phyloP scores from a whole-genome alignment of 306 rosid genomes.

The Hippophae gyantsensis region DNA sequence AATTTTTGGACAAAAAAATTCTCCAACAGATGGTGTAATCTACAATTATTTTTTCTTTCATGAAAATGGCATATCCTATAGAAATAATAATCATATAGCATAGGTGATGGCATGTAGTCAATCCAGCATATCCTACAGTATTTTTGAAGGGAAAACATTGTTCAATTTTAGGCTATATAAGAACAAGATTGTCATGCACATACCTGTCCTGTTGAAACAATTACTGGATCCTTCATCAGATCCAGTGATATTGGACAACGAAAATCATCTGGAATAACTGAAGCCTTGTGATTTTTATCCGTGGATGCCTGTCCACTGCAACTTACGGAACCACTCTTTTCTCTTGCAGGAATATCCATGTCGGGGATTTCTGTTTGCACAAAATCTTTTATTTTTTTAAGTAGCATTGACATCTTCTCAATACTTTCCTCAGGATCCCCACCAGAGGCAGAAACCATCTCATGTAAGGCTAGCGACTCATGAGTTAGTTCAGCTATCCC shows the following conservation, averaged over 20 bases:
- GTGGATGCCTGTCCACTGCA: conserved; percentile 35
- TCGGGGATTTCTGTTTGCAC: conserved; percentile 70
- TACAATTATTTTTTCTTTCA: no score
- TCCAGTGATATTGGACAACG: conserved; percentile 95
- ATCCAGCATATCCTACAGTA: no score
- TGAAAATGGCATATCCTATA: no score
- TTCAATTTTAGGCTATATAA: conserved; percentile 10
- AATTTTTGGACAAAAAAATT: conserved; percentile 15
- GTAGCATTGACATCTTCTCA: conserved; percentile 73
- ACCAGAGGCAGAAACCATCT: conserved; percentile 64
- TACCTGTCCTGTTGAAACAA: conserved; percentile 99
- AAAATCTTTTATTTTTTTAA: conserved; percentile 76
- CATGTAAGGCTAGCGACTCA: conserved; percentile 88
- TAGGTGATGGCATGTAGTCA: neutral
- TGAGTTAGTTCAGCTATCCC: conserved; percentile 75
- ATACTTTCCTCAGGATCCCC: conserved; percentile 87
- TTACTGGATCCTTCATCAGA: conserved; percentile 92
- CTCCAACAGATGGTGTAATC: no score
- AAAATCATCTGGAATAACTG: conserved; percentile 78
- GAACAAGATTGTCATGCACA: conserved; percentile 18
- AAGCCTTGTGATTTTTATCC: conserved; percentile 43
- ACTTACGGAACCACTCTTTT: conserved; percentile 33
- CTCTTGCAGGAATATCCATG: conserved; percentile 34
- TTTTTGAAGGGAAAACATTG: neutral
- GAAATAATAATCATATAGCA: no score